Conservation (phyloP, 805 yeast genomes). For the Teunomyces kruisii region DNA sequence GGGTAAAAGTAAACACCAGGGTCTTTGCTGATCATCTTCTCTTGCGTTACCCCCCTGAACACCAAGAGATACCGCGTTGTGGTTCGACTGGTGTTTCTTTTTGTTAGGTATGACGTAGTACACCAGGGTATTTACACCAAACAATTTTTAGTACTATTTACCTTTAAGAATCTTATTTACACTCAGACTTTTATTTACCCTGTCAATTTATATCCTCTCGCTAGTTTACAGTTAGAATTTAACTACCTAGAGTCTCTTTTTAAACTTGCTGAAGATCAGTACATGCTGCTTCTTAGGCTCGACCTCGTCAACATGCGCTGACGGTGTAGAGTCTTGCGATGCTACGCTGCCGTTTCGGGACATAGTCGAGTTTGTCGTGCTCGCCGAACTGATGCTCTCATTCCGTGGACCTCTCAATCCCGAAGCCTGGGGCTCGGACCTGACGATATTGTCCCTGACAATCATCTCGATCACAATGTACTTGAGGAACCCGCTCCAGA, state of each 20-base stretch:
- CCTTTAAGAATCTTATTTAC: too few relatives aligned
- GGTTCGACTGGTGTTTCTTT: too few relatives aligned
- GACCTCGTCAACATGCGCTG: background rate
- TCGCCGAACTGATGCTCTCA: constrained; percentile 7
- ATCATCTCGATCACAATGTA: background rate
- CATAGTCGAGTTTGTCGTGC: constrained; percentile 7
- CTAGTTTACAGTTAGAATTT: too few relatives aligned
- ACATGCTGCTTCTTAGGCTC: background rate
- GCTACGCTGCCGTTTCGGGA: constrained; percentile 5
- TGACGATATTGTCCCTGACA: background rate
- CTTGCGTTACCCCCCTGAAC: too few relatives aligned
- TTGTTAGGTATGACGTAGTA: too few relatives aligned
- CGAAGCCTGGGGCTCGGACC: background rate
- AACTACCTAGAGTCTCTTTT: background rate
- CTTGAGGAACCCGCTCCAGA: constrained; percentile 1
- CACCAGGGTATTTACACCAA: too few relatives aligned
- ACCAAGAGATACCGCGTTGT: too few relatives aligned
- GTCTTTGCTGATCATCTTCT: too few relatives aligned
- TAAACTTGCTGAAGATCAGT: background rate
- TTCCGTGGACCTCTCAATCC: constrained; percentile 1
- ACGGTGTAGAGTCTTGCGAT: constrained; percentile 2
- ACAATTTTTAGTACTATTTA: too few relatives aligned
- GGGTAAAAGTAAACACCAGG: too few relatives aligned
- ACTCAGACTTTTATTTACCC: too few relatives aligned
- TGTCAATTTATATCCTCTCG: too few relatives aligned